Percentiles rank a stretch among this genome's conserved stretches.
Conservation (phyloP, 345 rosid species). For the Anacardium occidentale region DNA sequence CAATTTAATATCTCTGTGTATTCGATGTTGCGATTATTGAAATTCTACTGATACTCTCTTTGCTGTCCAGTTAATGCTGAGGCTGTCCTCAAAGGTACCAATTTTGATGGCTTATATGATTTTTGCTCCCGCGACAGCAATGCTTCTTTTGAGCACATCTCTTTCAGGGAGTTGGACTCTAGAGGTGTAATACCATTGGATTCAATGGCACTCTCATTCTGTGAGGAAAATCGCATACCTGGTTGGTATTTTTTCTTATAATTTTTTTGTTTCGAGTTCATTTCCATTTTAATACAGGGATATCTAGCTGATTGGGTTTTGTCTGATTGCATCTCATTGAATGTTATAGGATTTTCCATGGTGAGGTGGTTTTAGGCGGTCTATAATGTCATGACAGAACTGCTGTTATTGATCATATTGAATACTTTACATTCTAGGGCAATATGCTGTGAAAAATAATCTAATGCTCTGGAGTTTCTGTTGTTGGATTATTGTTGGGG, state of each 20-base stretch:
- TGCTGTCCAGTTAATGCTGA: constrained; percentile 67
- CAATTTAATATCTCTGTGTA: not conserved
- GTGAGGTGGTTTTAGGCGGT: not conserved
- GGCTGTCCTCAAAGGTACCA: constrained; percentile 82
- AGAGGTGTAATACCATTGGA: constrained; percentile 75
- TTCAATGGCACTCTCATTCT: constrained; percentile 71
- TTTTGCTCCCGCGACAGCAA: constrained; percentile 61
- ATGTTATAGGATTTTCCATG: not conserved
- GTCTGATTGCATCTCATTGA: not conserved
- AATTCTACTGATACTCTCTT: constrained; percentile 11
- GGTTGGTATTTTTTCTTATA: constrained; percentile 38
- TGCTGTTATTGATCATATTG: too few relatives aligned
- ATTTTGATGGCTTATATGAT: constrained; percentile 73
- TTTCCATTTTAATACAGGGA: not conserved
- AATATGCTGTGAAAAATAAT: not conserved
- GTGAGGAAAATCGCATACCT: constrained; percentile 87
- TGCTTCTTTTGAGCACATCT: constrained; percentile 59
- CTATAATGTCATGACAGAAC: too few relatives aligned
- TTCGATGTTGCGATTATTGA: not conserved
- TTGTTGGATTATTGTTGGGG: constrained; percentile 1
- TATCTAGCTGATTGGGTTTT: constrained; percentile 7
- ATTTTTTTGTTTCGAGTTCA: not conserved
- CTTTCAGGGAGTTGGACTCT: constrained; percentile 65
- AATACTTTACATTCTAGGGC: not conserved
- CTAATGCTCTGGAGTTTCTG: not conserved